A percentile compares a stretch with the other conserved stretches of the same genome.
Evolutionary conservation across 1,284 basidiomycete genomes (phyloP).

Genomic region (Trichosporon asahii): DNA sequence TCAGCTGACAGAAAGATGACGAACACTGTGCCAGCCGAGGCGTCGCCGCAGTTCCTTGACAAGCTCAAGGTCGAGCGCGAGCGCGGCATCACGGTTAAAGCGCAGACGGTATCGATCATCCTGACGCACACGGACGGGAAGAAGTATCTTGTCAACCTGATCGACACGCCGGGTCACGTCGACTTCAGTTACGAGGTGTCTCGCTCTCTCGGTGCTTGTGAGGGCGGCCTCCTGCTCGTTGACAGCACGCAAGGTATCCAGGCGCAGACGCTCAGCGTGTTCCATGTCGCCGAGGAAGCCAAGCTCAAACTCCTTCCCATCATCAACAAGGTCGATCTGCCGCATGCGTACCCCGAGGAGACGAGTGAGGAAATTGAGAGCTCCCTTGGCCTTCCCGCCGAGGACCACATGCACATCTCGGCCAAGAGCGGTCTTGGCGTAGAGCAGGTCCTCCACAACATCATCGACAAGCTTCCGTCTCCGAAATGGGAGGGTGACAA

Average conservation of each 20-base stretch:
- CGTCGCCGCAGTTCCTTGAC: constrained; percentile 78
- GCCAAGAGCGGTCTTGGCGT: constrained; percentile 87
- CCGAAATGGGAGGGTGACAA: constrained; percentile 56
- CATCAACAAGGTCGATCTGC: constrained; percentile 93
- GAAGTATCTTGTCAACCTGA: constrained; percentile 81
- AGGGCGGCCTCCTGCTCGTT: constrained; percentile 85
- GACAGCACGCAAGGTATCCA: constrained; percentile 96
- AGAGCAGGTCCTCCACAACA: constrained; percentile 69
- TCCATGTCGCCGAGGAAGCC: constrained; percentile 78
- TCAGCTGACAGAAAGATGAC: constrained; percentile 62
- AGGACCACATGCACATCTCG: constrained; percentile 71
- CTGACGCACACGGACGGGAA: constrained; percentile 59
- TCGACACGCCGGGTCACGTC: constrained; percentile 96
- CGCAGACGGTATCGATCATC: constrained; percentile 90
- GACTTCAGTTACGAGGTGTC: constrained; percentile 97
- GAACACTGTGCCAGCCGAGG: constrained; percentile 69
- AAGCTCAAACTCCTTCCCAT: constrained; percentile 85
- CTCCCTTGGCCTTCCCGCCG: constrained; percentile 72
- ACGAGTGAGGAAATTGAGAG: constrained; percentile 75
- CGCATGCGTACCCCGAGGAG: constrained; percentile 74
- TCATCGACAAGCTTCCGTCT: constrained; percentile 77
- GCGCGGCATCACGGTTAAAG: constrained; percentile 74
- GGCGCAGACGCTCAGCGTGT: constrained; percentile 95
- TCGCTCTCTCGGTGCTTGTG: constrained; percentile 85
- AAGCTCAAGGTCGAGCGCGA: constrained; percentile 83